phyloP scores from a whole-genome alignment of 305 asterid species.

The Fraxinus nigra region DNA sequence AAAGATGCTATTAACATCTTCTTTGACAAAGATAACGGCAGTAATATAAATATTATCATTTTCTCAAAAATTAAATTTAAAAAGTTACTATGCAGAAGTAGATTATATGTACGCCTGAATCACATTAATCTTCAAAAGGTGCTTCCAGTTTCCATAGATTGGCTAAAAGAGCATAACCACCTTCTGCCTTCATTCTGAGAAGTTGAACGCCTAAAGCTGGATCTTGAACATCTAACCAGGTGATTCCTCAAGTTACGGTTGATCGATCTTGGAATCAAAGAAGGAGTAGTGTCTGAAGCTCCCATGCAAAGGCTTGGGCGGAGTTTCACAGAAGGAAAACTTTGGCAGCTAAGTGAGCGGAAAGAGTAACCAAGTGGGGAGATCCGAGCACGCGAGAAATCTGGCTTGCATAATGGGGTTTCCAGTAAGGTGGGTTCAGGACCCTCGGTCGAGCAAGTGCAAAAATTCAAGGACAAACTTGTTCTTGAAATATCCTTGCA shows the following conservation, averaged over 20 bases:
- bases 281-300: conserved; percentile 51
- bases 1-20: neutral
- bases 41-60: conserved; percentile 2
- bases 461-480: conserved; percentile 62
- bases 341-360: conserved; percentile 67
- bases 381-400: conserved; percentile 35
- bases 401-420: conserved; percentile 65
- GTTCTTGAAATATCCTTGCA: conserved; percentile 50
- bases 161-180: conserved; percentile 73
- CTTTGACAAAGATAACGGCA: neutral
- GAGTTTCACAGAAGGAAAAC: conserved; percentile 50
- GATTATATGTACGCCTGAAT: conserved; percentile 2
- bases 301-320: conserved; percentile 69
- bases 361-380: conserved; percentile 57
- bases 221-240: conserved; percentile 52
- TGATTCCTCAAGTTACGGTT: conserved; percentile 30
- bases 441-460: conserved; percentile 54
- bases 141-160: conserved; percentile 51
- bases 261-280: conserved; percentile 44
- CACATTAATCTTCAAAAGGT: conserved; percentile 37
- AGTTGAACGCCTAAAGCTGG: conserved; percentile 53
- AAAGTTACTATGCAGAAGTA: neutral
- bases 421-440: conserved; percentile 43
- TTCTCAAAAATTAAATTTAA: neutral
- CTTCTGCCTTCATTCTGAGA: conserved; percentile 59